Percentiles rank a stretch among this genome's conserved stretches.
These are phyloP conservation scores for Taphrina populina DNA, from an alignment of 1,139 yeast species.

Conservation along the genomic window DNA sequence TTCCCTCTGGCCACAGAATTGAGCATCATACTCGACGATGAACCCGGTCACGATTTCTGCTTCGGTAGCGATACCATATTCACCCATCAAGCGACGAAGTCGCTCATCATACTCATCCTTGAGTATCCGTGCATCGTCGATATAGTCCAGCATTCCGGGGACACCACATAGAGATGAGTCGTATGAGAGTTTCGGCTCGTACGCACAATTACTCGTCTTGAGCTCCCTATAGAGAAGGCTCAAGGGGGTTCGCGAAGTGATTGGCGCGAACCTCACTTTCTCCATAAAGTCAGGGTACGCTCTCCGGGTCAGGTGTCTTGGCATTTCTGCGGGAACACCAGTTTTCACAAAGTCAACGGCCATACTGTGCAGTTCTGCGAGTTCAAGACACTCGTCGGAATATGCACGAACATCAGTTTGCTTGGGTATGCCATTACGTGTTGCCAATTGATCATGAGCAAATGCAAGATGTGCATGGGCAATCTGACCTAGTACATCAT, in stretches of 20 bases:
- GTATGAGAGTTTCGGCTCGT: constrained; percentile 6
- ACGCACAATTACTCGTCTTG: neutral
- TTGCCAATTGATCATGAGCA: constrained; percentile 27
- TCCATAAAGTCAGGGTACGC: constrained; percentile 37
- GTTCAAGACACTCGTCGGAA: constrained; percentile 21
- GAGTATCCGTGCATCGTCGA: constrained; percentile 8
- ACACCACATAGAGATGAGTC: constrained; percentile 22
- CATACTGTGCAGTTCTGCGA: constrained; percentile 34
- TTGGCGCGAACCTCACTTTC: neutral
- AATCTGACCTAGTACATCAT: constrained; percentile 34
- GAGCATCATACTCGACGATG: constrained; percentile 17
- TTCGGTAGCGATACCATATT: constrained; percentile 31
- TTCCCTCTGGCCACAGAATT: constrained; percentile 20
- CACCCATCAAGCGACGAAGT: constrained; percentile 30
- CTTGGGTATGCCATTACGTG: constrained; percentile 30
- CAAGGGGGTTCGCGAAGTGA: constrained; percentile 6
- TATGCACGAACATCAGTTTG: neutral
- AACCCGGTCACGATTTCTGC: constrained; percentile 35
- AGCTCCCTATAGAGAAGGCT: constrained; percentile 1
- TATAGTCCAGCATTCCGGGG: constrained; percentile 16
- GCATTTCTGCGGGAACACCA: constrained; percentile 33
- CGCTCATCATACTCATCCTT: constrained; percentile 30
- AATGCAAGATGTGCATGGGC: constrained; percentile 35
- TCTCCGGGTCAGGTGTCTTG: constrained; percentile 2
- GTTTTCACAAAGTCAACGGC: constrained; percentile 36